Base-by-base conservation (phyloP, 352 stramenopile genomes). In the Globisporangium viniferum region DNA sequence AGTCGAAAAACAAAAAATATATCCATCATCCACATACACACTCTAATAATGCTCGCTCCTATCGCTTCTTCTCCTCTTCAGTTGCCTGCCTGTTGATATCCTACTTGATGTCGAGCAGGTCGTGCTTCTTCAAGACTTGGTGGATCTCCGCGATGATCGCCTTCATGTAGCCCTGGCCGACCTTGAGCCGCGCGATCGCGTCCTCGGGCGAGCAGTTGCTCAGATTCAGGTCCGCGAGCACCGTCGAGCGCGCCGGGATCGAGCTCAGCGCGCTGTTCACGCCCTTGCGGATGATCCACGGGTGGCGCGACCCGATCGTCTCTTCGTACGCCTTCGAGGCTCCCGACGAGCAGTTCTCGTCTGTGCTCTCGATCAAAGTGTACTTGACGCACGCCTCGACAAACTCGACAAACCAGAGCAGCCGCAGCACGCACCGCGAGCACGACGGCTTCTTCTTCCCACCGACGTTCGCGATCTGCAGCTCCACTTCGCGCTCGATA, bases 321-420 rank as follows among this genome's bases (percentile, higher is more conserved):
- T 92, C 82, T 67, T 95, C 85, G 74, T 95, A 95, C 10, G 87
- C 87, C 65, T 91, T 91, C 57, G 79, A 88, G 18, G 86, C 82
- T 5, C 81, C 83, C 6, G 76, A 70, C 35, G 79, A 79, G 62
- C 85, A 90, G 60, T 78, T 84, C n/a, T 95, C 87, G 24, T 88
- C 79, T 18, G 66, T 71, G 60, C 77, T 90, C 46, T 91, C 81
- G 31, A 92, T 67, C 51, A 93, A 62, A n/a, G 79, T 87, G 65
- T 92, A 80, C 46, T 79, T 73, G 10, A 95, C 67, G 20, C 80
- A 92, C 20, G 85, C 82, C 55, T 92, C 85, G 46, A 95, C 87
- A 46, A 95, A 95, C 72, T 95, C 83, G 33, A 95, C 62, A 58
- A 95, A 95, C 87, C 87, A 95, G 35, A 92, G 68, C 48, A 95